Evolutionary conservation across 345 rosid genomes (phyloP).

Genomic region (Hypericum androsaemum): DNA sequence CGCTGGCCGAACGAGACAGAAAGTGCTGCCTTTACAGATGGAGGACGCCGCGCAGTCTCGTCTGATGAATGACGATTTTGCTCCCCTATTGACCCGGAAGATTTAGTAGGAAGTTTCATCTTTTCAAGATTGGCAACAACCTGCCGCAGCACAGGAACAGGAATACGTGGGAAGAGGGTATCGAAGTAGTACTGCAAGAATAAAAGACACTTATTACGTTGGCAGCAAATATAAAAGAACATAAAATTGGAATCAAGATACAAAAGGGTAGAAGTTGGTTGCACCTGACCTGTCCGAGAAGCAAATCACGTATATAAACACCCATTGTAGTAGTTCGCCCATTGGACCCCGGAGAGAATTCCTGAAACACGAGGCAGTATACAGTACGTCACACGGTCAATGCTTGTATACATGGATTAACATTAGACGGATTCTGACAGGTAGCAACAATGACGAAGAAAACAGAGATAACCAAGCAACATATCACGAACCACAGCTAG

Average conservation of each 20-base stretch:
- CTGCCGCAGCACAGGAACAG: conserved; percentile 91
- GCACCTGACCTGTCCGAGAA: conserved; percentile 84
- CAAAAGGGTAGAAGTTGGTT: conserved; percentile 6
- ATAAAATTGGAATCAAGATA: neutral
- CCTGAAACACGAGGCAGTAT: conserved; percentile 36
- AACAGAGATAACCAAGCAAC: neutral
- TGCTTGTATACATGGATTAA: too few relatives aligned
- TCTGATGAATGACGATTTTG: conserved; percentile 67
- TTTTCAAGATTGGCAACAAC: conserved; percentile 70
- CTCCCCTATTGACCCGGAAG: conserved; percentile 83
- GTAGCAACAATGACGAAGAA: neutral
- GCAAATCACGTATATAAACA: conserved; percentile 82
- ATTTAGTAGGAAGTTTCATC: conserved; percentile 76
- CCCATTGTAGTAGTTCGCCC: conserved; percentile 88
- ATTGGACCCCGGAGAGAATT: conserved; percentile 84
- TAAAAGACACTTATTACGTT: conserved; percentile 7
- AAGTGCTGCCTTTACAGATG: conserved; percentile 97
- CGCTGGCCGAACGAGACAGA: conserved; percentile 99
- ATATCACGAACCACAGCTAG: neutral
- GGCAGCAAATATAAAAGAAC: neutral
- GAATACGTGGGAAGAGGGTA: conserved; percentile 91
- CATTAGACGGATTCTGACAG: too few relatives aligned
- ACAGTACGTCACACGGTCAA: neutral
- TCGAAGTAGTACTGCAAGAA: conserved; percentile 86
- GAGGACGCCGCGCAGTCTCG: conserved; percentile 93